A percentile compares a stretch with the other conserved stretches of the same genome.
These are phyloP conservation scores for Acer campestre DNA, from an alignment of 345 rosid genomes.

Conservation along the genomic window DNA sequence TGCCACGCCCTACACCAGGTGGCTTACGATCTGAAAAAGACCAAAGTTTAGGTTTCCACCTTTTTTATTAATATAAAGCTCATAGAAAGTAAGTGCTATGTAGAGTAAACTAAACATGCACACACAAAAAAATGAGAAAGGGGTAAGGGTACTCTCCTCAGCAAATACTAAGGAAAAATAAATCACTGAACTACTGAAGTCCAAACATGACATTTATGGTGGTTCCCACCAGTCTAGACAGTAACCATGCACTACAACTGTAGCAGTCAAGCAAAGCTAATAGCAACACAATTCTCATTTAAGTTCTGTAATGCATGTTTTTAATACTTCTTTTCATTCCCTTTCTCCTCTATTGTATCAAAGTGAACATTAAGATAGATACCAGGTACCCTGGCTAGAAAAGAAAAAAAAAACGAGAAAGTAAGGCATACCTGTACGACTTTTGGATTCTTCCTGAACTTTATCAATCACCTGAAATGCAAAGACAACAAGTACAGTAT, in stretches of 20 bases:
- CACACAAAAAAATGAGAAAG: background rate
- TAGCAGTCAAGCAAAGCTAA: background rate
- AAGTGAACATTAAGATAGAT: background rate
- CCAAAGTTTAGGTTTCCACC: constrained; percentile 11
- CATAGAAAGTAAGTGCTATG: background rate
- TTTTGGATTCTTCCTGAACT: constrained; percentile 83
- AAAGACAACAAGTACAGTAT: constrained; percentile 19
- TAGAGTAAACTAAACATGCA: background rate
- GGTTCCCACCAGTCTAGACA: background rate
- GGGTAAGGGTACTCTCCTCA: background rate
- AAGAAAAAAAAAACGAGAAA: background rate
- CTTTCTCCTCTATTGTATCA: background rate
- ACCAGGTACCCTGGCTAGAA: background rate
- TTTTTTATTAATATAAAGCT: background rate
- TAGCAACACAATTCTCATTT: background rate
- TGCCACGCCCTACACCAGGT: constrained; percentile 80
- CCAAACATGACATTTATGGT: background rate
- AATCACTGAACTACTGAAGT: background rate
- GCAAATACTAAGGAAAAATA: background rate
- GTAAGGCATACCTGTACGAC: constrained; percentile 54
- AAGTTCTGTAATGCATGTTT: constrained; percentile 1
- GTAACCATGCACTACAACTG: background rate
- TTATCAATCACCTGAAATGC: constrained; percentile 74
- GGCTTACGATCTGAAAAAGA: constrained; percentile 64
- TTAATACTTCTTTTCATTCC: background rate